phyloP scores from a whole-genome alignment of 192 early-diverging fungal genomes.

The Coemansia sp. region DNA sequence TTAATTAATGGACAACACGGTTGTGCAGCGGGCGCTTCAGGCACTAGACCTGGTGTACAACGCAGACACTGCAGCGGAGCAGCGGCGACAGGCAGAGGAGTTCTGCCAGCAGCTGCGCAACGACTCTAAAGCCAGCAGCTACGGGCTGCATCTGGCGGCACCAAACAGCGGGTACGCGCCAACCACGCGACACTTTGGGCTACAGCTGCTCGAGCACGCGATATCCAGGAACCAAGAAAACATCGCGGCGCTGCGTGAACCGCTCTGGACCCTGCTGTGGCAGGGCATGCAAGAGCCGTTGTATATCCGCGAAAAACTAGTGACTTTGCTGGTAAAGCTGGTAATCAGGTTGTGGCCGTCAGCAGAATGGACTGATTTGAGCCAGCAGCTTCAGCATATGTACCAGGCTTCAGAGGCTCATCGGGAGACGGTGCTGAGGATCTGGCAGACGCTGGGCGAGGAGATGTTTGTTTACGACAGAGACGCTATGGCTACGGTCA shows the following conservation, averaged over 20 bases:
- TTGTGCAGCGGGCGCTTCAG: constrained; percentile 23
- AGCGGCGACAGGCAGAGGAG: constrained; percentile 37
- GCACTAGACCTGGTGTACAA: constrained; percentile 41
- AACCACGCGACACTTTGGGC: constrained; percentile 39
- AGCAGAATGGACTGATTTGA: constrained; percentile 30
- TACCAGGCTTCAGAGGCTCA: constrained; percentile 11
- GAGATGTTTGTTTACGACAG: constrained; percentile 49
- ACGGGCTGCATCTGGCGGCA: constrained; percentile 27
- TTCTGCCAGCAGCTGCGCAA: constrained; percentile 38
- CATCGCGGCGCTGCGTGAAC: constrained; percentile 13
- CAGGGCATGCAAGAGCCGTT: constrained; percentile 1
- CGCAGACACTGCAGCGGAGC: constrained; percentile 21
- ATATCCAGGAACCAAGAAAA: constrained; percentile 10
- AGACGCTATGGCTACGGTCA: constrained; percentile 34
- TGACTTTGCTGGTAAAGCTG: constrained; percentile 33
- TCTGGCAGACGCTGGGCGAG: constrained; percentile 50
- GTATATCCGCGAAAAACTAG: constrained; percentile 46
- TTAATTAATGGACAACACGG: constrained; percentile 22
- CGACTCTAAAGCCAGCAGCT: constrained; percentile 10
- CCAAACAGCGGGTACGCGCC: constrained; percentile 8
- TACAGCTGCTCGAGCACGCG: constrained; percentile 43
- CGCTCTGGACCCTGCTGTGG: constrained; percentile 23
- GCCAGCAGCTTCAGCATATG: constrained; percentile 32
- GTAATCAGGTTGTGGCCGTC: constrained; percentile 41
- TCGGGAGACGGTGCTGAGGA: constrained; percentile 30